Base-by-base conservation (phyloP, 2,329 filamentous ascomycete species). In the Ophiocordyceps camponoti-leonardi region DNA sequence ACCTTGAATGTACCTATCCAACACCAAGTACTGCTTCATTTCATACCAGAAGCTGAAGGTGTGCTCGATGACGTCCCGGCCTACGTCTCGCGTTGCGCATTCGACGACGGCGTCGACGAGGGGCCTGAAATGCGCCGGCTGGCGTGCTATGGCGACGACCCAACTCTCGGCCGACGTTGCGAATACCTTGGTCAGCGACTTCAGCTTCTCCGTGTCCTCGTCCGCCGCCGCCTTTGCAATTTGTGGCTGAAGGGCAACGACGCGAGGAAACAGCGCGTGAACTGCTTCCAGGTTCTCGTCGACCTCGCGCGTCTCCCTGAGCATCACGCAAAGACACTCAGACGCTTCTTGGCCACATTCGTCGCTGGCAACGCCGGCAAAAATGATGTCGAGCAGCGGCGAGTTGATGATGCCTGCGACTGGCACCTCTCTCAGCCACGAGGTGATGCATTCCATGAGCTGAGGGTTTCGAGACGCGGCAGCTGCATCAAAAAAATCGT, bases 21-120 rank as follows among this genome's bases (percentile, higher is more conserved):
- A 65, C 2, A 88, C 87, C 43, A 98, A 72, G 60, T 94, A 95
- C 61, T 95, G 87, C 69, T 98, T 98, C 42, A 98, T 73, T 59
- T 98, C 92, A 60, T 93, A 96, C 92, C 92, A 98, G 67, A 98
- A 96, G 53, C 79, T 79, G 64, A 98, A 98, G 0, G 93, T 98
- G 56, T 92, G 79, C 45, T 86, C 85, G 50, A 98, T 87, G 5
- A 88, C 86, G 52, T 98, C 92, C 49, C 83, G 79, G 45, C 95
- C 90, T 59, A 79, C 80, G 61, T 98, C 92, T 52, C 83, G 76
- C 12, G 83, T 77, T 49, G 86, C 88, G 57, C 87, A 94, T 65
- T 96, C 88, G n/a, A 96, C 72, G 16, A 98, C 79, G 7, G 83
- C 79, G 56, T 95, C 87, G 12, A 98, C 90, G 6, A 98, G 71